Evolutionary conservation across 352 stramenopile genomes (phyloP).

Genomic region (Phytopythium helicoides): DNA sequence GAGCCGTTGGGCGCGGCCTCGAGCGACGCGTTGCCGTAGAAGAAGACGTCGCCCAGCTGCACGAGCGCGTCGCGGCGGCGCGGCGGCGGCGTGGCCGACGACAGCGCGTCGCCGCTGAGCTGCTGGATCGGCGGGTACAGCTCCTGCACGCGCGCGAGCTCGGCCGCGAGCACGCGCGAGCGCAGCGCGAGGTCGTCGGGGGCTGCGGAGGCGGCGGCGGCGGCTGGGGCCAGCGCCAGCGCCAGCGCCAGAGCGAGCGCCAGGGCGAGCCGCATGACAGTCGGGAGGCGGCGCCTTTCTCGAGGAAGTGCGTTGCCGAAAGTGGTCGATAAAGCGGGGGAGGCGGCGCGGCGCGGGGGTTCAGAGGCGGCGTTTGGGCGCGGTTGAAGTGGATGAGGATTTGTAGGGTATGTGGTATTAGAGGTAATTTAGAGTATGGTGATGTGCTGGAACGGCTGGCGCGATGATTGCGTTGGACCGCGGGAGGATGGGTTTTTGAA

Average conservation of each 20-base stretch:
- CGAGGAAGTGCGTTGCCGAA: too few relatives aligned
- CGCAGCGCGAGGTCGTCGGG: background rate
- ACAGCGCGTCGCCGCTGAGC: constrained; percentile 46
- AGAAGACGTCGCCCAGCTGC: constrained; percentile 71
- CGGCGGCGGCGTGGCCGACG: constrained; percentile 14
- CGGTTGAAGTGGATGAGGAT: background rate
- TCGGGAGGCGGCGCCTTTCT: too few relatives aligned
- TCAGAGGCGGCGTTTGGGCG: background rate
- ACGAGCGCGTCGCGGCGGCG: constrained; percentile 58
- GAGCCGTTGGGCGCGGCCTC: constrained; percentile 61
- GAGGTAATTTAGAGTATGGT: background rate
- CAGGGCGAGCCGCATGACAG: background rate
- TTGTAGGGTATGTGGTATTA: background rate
- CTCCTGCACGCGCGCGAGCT: constrained; percentile 9
- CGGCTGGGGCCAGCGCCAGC: background rate
- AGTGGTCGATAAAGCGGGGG: too few relatives aligned
- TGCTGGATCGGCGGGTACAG: constrained; percentile 18
- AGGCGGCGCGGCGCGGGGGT: too few relatives aligned
- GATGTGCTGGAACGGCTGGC: background rate
- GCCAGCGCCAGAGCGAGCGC: background rate
- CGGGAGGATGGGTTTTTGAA: background rate
- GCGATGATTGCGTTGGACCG: background rate
- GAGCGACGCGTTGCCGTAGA: constrained; percentile 74
- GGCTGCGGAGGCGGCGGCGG: background rate
- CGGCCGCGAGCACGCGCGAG: constrained; percentile 3